phyloP scores from a whole-genome alignment of 2,329 filamentous ascomycete species.

The Aspergillus clavatus region DNA sequence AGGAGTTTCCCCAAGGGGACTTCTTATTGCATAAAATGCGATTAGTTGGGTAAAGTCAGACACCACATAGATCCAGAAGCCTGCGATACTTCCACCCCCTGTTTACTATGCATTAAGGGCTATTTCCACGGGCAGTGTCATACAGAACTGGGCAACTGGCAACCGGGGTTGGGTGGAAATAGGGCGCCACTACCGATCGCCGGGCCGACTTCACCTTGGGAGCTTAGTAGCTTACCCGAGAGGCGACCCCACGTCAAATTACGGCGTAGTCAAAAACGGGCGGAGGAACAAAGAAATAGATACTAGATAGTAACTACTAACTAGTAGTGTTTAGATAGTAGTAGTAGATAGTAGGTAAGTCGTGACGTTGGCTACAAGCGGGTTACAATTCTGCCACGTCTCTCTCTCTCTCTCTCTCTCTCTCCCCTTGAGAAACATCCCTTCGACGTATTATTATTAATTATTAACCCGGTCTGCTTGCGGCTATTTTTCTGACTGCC shows the following conservation, averaged over 20 bases:
- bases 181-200: conserved; percentile 12
- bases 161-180: conserved; percentile 17
- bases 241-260: background rate
- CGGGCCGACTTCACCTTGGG: conserved; percentile 13
- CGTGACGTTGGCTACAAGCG: too few species aligned
- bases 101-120: background rate
- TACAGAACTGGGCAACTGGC: too few species aligned
- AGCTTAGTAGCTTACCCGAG: background rate
- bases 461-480: too few species aligned
- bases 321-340: too few species aligned
- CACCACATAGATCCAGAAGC: background rate
- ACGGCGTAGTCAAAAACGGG: too few species aligned
- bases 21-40: background rate
- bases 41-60: background rate
- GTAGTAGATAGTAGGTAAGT: too few species aligned
- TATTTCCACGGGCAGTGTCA: conserved; percentile 1
- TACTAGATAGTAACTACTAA: too few species aligned
- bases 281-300: background rate
- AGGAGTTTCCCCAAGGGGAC: background rate
- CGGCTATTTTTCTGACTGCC: too few species aligned
- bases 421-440: too few species aligned
- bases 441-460: too few species aligned
- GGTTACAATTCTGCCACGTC: too few species aligned
- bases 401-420: too few species aligned
- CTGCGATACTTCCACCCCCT: conserved; percentile 8